A percentile compares a stretch with the other conserved stretches of the same genome.
Evolutionary conservation across 352 stramenopile species (phyloP).

Genomic region (Pythium pectinolyticum): DNA sequence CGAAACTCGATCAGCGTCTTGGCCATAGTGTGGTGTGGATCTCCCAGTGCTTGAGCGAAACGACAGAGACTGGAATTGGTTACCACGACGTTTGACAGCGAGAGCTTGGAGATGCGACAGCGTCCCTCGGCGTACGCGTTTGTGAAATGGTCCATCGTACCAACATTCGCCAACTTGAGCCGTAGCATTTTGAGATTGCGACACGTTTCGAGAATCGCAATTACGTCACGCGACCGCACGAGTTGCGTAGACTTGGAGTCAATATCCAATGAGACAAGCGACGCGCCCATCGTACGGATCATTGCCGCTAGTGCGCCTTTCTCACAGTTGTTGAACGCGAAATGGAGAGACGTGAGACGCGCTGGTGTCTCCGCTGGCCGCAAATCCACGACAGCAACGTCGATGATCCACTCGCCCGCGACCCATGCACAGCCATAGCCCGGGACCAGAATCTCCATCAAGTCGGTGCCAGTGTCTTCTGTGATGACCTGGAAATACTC

Average conservation of each 20-base stretch:
- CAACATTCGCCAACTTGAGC: neutral
- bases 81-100: slow-evolving; percentile 11
- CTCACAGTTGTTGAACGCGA: slow-evolving; percentile 1
- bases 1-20: slow-evolving; percentile 12
- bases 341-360: neutral
- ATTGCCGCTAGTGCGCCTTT: neutral
- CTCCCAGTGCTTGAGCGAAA: neutral
- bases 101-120: slow-evolving; percentile 7
- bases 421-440: slow-evolving; percentile 1
- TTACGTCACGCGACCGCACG: neutral
- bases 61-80: slow-evolving; percentile 8
- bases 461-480: slow-evolving; percentile 2
- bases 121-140: slow-evolving; percentile 4
- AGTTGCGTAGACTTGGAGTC: neutral
- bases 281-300: neutral
- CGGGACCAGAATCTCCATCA: slow-evolving; percentile 6
- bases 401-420: neutral
- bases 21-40: slow-evolving; percentile 6
- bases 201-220: slow-evolving; percentile 4
- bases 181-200: slow-evolving; percentile 1
- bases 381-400: neutral
- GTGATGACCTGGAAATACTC: neutral
- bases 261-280: neutral
- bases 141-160: slow-evolving; percentile 3
- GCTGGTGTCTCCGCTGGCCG: neutral